Base-by-base conservation (phyloP, 2,329 filamentous ascomycete species). In the Tolypocladium guangdongense region DNA sequence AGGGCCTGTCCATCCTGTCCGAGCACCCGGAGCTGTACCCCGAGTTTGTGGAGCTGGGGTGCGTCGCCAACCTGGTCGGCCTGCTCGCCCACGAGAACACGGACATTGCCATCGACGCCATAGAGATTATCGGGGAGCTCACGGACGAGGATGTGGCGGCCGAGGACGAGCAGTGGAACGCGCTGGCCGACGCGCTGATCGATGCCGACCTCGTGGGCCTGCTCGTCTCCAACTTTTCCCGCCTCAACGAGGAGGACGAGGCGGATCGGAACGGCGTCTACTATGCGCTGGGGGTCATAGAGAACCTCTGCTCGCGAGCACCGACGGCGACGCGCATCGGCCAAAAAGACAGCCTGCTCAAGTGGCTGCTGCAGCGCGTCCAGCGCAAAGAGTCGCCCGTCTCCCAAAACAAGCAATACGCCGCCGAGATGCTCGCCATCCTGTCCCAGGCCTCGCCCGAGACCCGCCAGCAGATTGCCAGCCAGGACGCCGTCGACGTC, bases 81-180 rank as follows among this genome's bases (percentile, higher is more conserved):
- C 71, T 99, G 51, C 74, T 99, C 49, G 86, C 92, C 18, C 93
- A 99, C 67, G 93, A 99, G 63, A 99, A 99, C 67, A 92, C 91
- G 0, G 93, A 99, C 64, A 95, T 99, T 59, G 90, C 93, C 12
- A 95, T 97, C 62, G 88, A 87, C 58, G 88, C 87, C 0, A 84
- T 96, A 50, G 88, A 97, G 71, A 88, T 96, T 48, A 82, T 99
- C 50, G 85, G 83, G 53, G 93, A 99, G 71, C 74, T 97, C 60
- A 95, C 90, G 16, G 93, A 97, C 62, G 91, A 99, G 66, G 92
- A 97, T 64, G 89, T 96, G 2, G 78, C 84, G 43, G 89, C 88
- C 2, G 83, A 86, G 55, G 84, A 90, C 61, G 82, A 82, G 53
- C 84, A 96, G 62, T 96, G 91, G 90, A 82, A 87, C 56, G 75